Evolutionary conservation across 169 alveolate species (phyloP), one percentile per base, ranked within the genome.

Genomic region (Cyclospora cayetanensis): DNA sequence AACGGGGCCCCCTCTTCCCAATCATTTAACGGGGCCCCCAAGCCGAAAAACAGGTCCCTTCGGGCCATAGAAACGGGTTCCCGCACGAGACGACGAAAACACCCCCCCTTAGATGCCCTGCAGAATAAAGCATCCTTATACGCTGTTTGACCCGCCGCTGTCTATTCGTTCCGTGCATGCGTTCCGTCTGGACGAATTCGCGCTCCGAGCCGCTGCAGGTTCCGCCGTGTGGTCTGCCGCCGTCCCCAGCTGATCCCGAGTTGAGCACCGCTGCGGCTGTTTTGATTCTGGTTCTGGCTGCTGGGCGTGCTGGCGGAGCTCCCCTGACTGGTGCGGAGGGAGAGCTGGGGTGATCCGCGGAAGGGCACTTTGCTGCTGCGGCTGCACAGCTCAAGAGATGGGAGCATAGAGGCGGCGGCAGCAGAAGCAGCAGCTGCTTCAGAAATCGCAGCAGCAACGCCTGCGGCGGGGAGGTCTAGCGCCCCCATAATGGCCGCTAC

Each of bases 261-360:
- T n/a, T n/a, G n/a, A n/a, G n/a, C n/a, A n/a, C n/a, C n/a, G 72
- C 72, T 60, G 72, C 72, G 15, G 72, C 72, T 60, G 72, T n/a
- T 60, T 12, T 60, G 72, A n/a, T 60, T n/a, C 72, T 60, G 72
- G 15, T 60, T 12, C 0, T 1, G 72, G 72, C 4, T n/a, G 72
- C 72, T 1, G 72, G 15, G 15, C 31, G 11, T 55, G 11, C 27
- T 22, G 11, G 7, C 15, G 60, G n/a, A 11, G 60, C 15, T 46
- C 60, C 7, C 15, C n/a, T 15, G 7, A 15, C 60, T 46, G 60
- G n/a, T 46, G 72, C 18, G 72, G 72, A 60, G 72, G 31, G 72
- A 12, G 35, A 60, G 31, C 15, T 60, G 27, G 72, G 72, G 35
- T 12, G 72, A 60, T 12, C 72, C 27, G 72, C 72, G 72, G 27